phyloP scores from a whole-genome alignment of 2,329 filamentous ascomycete species.

The Teratosphaeria nubilosa region DNA sequence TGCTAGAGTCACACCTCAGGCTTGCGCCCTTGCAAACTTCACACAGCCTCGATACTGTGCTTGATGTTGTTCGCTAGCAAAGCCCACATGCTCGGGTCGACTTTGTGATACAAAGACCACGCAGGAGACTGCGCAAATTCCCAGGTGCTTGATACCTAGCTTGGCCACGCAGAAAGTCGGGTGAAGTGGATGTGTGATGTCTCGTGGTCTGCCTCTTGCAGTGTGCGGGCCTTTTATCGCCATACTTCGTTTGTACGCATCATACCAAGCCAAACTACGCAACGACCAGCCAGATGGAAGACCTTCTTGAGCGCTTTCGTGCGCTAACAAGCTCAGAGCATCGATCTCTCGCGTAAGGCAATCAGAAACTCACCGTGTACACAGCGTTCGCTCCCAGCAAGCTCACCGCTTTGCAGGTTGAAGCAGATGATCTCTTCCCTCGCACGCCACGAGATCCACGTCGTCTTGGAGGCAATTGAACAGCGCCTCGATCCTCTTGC shows the following conservation, averaged over 20 bases:
- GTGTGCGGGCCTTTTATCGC: neutral
- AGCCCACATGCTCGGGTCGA: neutral
- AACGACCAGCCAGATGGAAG: neutral
- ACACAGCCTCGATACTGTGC: too few relatives aligned
- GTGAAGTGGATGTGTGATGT: neutral
- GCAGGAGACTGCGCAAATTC: neutral
- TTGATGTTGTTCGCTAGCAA: neutral
- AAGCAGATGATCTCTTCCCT: constrained; percentile 6
- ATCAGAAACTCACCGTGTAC: neutral
- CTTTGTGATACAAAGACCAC: neutral
- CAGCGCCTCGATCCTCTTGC: constrained; percentile 24
- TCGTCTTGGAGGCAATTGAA: constrained; percentile 3
- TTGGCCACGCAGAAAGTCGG: neutral
- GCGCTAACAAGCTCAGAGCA: neutral
- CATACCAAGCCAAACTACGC: neutral
- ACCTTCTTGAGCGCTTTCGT: neutral
- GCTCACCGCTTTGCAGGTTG: constrained; percentile 5
- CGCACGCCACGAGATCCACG: constrained; percentile 5
- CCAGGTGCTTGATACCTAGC: neutral
- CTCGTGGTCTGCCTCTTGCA: neutral
- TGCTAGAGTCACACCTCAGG: too few relatives aligned
- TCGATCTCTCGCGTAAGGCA: neutral
- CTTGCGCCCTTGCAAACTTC: too few relatives aligned
- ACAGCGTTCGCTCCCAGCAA: neutral
- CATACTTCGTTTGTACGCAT: neutral